phyloP scores from a whole-genome alignment of 139 green algal species.

The Tetraselmis striata region DNA sequence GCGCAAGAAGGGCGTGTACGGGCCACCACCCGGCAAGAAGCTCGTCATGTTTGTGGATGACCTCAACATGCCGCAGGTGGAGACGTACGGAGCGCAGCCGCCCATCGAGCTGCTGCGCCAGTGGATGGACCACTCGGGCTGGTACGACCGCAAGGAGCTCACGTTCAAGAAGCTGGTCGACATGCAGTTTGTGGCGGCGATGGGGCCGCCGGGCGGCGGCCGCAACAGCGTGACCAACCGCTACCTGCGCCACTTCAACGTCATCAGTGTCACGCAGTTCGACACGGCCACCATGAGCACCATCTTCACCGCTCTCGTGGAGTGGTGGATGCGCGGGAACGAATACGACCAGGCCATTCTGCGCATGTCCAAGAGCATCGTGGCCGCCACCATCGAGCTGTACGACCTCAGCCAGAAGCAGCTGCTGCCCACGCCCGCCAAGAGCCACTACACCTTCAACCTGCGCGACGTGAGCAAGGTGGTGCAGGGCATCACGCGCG shows the following conservation, averaged over 20 bases:
- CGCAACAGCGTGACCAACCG: slow-evolving; percentile 52
- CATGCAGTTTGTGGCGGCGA: slow-evolving; percentile 67
- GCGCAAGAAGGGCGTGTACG: slow-evolving; percentile 60
- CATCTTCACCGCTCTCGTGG: slow-evolving; percentile 65
- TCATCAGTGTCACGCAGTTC: slow-evolving; percentile 49
- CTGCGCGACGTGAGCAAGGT: slow-evolving; percentile 68
- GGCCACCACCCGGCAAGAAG: slow-evolving; percentile 44
- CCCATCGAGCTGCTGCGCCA: slow-evolving; percentile 74
- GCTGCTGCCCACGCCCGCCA: slow-evolving; percentile 59
- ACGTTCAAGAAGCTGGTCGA: slow-evolving; percentile 57
- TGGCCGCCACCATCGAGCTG: slow-evolving; percentile 53
- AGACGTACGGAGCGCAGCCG: slow-evolving; percentile 79
- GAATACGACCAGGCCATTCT: slow-evolving; percentile 26
- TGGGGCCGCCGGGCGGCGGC: slow-evolving; percentile 60
- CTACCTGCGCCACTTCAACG: slow-evolving; percentile 54
- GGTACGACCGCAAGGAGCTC: slow-evolving; percentile 73
- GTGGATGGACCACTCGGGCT: slow-evolving; percentile 76
- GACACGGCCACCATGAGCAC: slow-evolving; percentile 35
- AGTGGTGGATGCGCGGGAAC: slow-evolving; percentile 36
- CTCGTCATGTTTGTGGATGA: slow-evolving; percentile 61
- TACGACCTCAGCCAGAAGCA: slow-evolving; percentile 47
- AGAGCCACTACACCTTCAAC: slow-evolving; percentile 77
- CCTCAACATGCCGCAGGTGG: slow-evolving; percentile 67
- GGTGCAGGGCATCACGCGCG: slow-evolving; percentile 31
- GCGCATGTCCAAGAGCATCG: slow-evolving; percentile 27